Conservation (phyloP, 371 early-diverging fungal genomes). For the Mucor plumbeus region DNA sequence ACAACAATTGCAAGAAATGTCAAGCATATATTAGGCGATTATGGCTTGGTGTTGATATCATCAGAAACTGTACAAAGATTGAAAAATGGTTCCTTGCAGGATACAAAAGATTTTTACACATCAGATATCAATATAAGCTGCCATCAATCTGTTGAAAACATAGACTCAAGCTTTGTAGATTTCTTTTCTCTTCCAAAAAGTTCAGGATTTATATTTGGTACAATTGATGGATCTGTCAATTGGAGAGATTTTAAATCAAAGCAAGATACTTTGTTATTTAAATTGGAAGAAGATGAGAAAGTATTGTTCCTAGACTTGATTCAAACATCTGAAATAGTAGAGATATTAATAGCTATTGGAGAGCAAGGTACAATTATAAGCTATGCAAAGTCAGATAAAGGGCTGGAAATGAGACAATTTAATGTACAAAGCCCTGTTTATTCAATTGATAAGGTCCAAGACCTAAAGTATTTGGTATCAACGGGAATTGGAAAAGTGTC, state of each 20-base stretch:
- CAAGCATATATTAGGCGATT: not conserved
- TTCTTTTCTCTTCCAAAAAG: conserved; percentile 13
- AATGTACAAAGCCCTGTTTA: conserved; percentile 20
- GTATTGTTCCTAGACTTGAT: not conserved
- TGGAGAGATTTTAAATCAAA: conserved; percentile 4
- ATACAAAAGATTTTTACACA: not conserved
- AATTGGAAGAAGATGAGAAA: conserved; percentile 12
- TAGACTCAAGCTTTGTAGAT: not conserved
- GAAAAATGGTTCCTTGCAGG: not conserved
- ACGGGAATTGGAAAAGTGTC: conserved; percentile 10
- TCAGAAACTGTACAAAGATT: not conserved
- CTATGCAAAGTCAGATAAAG: conserved; percentile 10
- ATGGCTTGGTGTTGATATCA: not conserved
- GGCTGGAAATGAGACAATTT: conserved; percentile 16
- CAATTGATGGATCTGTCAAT: conserved; percentile 12
- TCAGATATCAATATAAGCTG: not conserved
- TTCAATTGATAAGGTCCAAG: conserved; percentile 18
- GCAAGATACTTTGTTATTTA: conserved; percentile 14
- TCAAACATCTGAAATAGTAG: not conserved
- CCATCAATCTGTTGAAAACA: not conserved
- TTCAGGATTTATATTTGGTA: conserved; percentile 20
- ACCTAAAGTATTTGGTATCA: conserved; percentile 10
- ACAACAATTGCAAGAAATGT: not conserved
- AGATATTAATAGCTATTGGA: conserved; percentile 1
- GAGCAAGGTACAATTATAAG: conserved; percentile 24